Conservation (phyloP, 495 filamentous ascomycete species). For the Xylaria bambusicola region DNA sequence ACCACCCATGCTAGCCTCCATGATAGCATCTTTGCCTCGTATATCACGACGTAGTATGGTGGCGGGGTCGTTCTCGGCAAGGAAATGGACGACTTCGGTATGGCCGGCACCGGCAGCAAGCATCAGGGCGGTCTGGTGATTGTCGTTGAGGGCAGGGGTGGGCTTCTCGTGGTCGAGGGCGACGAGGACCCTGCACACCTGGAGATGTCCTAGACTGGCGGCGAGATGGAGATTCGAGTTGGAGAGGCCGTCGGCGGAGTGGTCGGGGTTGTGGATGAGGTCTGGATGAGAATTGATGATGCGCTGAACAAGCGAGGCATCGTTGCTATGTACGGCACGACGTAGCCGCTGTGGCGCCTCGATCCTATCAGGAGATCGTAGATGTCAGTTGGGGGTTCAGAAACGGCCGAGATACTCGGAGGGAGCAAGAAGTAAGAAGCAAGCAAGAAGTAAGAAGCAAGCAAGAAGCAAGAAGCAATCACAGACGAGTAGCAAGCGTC, state of each 20-base stretch:
- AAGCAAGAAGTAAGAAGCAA: too few species aligned
- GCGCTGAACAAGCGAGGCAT: slow-evolving; percentile 69
- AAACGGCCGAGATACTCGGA: too few species aligned
- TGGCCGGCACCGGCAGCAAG: slow-evolving; percentile 60
- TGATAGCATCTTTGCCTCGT: slow-evolving; percentile 59
- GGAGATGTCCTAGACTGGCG: slow-evolving; percentile 63
- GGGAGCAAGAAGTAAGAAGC: too few species aligned
- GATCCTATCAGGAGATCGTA: slow-evolving; percentile 51
- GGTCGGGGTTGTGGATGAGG: slow-evolving; percentile 73
- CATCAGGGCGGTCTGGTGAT: slow-evolving; percentile 71
- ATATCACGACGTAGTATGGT: slow-evolving; percentile 56
- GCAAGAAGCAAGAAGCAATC: too few species aligned
- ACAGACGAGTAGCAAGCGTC: too few species aligned
- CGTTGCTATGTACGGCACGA: slow-evolving; percentile 70
- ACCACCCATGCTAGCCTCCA: slow-evolving; percentile 56
- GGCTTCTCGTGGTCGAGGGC: slow-evolving; percentile 57
- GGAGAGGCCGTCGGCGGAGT: slow-evolving; percentile 50
- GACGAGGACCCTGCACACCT: slow-evolving; percentile 60
- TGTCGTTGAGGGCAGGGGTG: slow-evolving; percentile 66
- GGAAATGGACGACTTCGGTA: slow-evolving; percentile 61
- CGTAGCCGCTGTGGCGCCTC: slow-evolving; percentile 66
- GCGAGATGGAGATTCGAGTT: slow-evolving; percentile 82
- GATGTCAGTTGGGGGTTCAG: too few species aligned
- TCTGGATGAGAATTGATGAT: slow-evolving; percentile 69
- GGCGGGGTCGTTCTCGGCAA: slow-evolving; percentile 45